Conservation (phyloP, 805 yeast genomes). For the Yarrowia sp. region DNA sequence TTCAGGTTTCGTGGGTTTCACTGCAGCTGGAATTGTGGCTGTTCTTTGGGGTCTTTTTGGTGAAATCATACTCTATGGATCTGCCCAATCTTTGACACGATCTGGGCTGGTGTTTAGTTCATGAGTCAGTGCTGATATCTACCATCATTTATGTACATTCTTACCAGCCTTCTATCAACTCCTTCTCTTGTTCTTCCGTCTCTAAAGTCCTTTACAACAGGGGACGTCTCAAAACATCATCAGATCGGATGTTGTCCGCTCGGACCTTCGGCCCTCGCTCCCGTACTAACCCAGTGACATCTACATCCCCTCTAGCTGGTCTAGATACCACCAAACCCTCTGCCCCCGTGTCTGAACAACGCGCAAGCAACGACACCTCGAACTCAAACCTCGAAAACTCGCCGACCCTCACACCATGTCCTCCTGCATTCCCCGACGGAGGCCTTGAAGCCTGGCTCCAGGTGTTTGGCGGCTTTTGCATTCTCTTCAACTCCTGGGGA, state of each 20-base stretch:
- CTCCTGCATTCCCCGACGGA: slow-evolving; percentile 51
- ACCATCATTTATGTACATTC: not conserved
- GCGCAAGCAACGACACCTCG: not conserved
- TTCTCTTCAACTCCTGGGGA: slow-evolving; percentile 63
- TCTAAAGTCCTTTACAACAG: no score
- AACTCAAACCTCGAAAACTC: not conserved
- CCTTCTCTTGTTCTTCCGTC: no score
- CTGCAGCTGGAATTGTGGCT: no score
- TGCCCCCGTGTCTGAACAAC: not conserved
- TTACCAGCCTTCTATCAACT: not conserved
- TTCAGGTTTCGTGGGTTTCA: no score
- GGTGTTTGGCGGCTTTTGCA: slow-evolving; percentile 56
- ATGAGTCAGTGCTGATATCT: no score
- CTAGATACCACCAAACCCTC: not conserved
- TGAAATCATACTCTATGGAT: no score
- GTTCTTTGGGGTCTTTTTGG: no score
- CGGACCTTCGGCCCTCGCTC: not conserved
- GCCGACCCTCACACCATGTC: slow-evolving; percentile 6
- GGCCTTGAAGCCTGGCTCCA: slow-evolving; percentile 59
- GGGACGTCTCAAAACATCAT: no score
- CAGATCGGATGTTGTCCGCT: not conserved
- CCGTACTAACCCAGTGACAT: slow-evolving; percentile 14
- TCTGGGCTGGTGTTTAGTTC: no score
- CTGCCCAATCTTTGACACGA: no score
- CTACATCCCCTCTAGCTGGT: not conserved